These are phyloP conservation scores for Carex scoparia DNA, from an alignment of 176 grass and related monocot genomes.

Conservation along the genomic window DNA sequence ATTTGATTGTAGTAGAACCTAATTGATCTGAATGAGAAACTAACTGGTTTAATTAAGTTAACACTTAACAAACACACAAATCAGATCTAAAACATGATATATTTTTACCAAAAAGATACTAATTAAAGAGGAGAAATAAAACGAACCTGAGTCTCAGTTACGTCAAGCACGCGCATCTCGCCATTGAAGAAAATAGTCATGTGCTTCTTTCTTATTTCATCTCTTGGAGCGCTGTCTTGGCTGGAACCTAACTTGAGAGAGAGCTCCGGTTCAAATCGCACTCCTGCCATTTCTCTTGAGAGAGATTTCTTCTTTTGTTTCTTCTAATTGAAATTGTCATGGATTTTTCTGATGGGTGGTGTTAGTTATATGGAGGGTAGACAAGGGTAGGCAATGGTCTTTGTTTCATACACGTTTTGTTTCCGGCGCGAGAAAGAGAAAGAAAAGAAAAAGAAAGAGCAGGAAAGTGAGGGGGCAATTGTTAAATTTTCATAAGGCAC, in stretches of 20 bases:
- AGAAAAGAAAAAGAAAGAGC: background rate
- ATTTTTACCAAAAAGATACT: too few relatives aligned
- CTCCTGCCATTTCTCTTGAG: slow-evolving; percentile 1
- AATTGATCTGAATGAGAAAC: too few relatives aligned
- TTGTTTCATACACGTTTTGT: slow-evolving; percentile 29
- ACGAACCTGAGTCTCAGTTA: slow-evolving; percentile 30
- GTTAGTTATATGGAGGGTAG: background rate
- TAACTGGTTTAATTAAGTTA: too few relatives aligned
- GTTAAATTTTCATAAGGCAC: background rate
- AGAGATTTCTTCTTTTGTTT: background rate
- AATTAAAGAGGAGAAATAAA: background rate
- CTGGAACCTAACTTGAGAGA: slow-evolving; percentile 20
- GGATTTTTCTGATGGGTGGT: background rate
- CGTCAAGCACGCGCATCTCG: slow-evolving; percentile 19
- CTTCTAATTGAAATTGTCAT: background rate
- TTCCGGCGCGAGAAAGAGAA: background rate
- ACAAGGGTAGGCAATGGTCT: slow-evolving; percentile 6
- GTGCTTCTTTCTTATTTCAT: slow-evolving; percentile 5
- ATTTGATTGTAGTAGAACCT: too few relatives aligned
- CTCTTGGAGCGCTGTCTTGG: background rate
- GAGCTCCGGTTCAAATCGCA: slow-evolving; percentile 9
- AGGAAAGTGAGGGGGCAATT: background rate
- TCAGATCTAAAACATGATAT: too few relatives aligned
- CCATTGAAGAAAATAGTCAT: slow-evolving; percentile 30
- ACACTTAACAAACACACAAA: too few relatives aligned